Percentiles rank a stretch among this genome's conserved stretches.
phyloP scores from a whole-genome alignment of 2,329 filamentous ascomycete species.

The Claviceps monticola region DNA sequence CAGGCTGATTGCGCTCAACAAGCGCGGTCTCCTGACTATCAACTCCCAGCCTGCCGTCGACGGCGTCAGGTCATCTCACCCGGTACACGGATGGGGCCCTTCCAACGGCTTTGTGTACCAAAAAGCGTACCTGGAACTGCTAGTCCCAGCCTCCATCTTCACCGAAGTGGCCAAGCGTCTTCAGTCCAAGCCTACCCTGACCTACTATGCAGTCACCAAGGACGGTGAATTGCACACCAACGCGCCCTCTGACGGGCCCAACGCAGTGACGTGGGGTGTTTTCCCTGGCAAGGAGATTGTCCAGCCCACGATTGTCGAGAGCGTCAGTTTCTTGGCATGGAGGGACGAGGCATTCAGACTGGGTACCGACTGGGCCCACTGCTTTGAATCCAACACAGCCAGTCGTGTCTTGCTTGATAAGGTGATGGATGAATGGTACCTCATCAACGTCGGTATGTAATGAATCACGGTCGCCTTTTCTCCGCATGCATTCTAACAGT shows the following conservation, averaged over 20 bases:
- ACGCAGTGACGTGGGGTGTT: conserved; percentile 98
- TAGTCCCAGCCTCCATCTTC: conserved; percentile 71
- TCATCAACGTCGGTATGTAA: conserved; percentile 80
- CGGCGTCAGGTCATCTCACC: conserved; percentile 74
- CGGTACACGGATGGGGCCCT: conserved; percentile 87
- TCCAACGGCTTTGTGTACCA: conserved; percentile 95
- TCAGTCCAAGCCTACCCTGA: conserved; percentile 65
- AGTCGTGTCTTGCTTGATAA: conserved; percentile 68
- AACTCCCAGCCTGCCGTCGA: conserved; percentile 96
- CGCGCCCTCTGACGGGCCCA: conserved; percentile 71
- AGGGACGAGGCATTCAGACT: conserved; percentile 94
- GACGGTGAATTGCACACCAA: conserved; percentile 73
- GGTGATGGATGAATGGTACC: conserved; percentile 81
- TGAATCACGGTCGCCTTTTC: neutral
- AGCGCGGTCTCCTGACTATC: conserved; percentile 78
- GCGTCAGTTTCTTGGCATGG: conserved; percentile 94
- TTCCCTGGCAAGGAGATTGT: conserved; percentile 98
- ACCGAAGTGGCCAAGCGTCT: conserved; percentile 65
- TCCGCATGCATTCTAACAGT: neutral
- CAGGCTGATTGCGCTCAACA: conserved; percentile 70
- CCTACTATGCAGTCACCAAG: conserved; percentile 88
- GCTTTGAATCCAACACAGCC: conserved; percentile 62
- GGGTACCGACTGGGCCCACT: conserved; percentile 87
- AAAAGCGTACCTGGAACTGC: conserved; percentile 88
- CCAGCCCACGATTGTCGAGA: conserved; percentile 99